Base-by-base conservation (phyloP, 768 basidiomycete genomes). In the Leucocoprinus birnbaumii region DNA sequence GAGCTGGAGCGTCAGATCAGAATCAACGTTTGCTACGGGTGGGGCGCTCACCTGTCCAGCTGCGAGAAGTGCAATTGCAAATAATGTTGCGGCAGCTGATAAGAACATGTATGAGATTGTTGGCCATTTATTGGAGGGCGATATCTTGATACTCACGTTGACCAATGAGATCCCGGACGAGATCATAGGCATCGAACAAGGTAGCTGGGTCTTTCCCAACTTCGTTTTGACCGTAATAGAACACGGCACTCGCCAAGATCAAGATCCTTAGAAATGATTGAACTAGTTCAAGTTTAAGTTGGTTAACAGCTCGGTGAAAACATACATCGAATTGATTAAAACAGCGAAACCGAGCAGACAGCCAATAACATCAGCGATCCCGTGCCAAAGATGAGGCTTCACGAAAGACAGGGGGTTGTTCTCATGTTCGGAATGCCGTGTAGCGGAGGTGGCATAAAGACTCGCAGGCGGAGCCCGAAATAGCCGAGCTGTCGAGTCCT, bases 321-420 rank as follows among this genome's bases (percentile, higher is more conserved):
- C 83, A 53, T 60, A 88, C 89, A 89, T 65, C 6, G 91, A 82
- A 68, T 98, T 98, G 67, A 96, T 94, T 24, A 91, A 71, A 16
- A 96, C 83, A 0, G 95, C 94, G 63, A 96, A 85, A 0, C 90
- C 88, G 26, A 96, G 74, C 38, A 98, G 71, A 62, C 83, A 85
- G 26, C 75, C 64, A 21, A 84, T 78, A 13, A 94, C 74, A 63
- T 95, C 89, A 50, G 81, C 70, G 61, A 80, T 79, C 0, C 80
- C 82, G 56, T 89, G 86, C 56, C 78, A 79, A 24, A 91, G 68
- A 66, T 91, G 89, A 0, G 83, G 77, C 24, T 65, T 72, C 19
- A 90, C 70, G 56, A 89, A 86, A 34, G 62, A 65, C 14, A 80
- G 70, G 0, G 77, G 57, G 59, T 83, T 83, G 61, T 88, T 86